Percentiles rank a stretch among this genome's conserved stretches.
These are phyloP conservation scores for Termitomyces sp. DNA, from an alignment of 768 basidiomycete species.

Conservation along the genomic window DNA sequence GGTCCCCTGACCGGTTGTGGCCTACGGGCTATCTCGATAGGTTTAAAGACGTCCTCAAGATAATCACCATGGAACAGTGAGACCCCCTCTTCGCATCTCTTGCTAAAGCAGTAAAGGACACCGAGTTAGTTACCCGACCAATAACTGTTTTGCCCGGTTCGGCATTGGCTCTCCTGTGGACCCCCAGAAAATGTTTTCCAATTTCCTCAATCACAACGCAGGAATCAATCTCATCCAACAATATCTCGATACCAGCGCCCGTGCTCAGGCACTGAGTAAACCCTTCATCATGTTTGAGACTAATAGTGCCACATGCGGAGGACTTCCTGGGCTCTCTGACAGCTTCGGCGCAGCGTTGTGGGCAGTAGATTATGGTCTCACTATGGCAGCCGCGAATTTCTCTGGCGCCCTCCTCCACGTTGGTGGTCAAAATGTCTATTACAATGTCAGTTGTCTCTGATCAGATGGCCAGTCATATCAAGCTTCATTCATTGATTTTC, in stretches of 20 bases:
- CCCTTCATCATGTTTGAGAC: conserved; percentile 68
- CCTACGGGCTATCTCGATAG: conserved; percentile 42
- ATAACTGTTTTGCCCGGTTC: conserved; percentile 56
- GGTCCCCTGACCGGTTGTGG: conserved; percentile 43
- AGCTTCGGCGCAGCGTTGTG: conserved; percentile 63
- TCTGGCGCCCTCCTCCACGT: conserved; percentile 50
- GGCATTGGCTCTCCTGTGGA: conserved; percentile 32
- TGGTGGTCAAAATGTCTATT: conserved; percentile 62
- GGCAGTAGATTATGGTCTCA: conserved; percentile 57
- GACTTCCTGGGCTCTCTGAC: conserved; percentile 59
- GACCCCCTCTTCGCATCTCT: neutral
- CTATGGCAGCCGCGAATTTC: conserved; percentile 56
- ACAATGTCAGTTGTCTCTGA: conserved; percentile 44
- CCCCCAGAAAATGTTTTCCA: conserved; percentile 43
- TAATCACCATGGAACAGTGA: conserved; percentile 54
- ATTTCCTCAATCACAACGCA: conserved; percentile 56
- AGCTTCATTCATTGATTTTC: conserved; percentile 12
- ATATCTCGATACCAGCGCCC: conserved; percentile 44
- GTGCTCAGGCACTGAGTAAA: conserved; percentile 37
- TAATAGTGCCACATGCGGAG: conserved; percentile 64
- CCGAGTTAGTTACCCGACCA: conserved; percentile 38
- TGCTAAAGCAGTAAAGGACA: neutral
- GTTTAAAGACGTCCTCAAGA: conserved; percentile 34
- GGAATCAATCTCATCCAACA: conserved; percentile 39
- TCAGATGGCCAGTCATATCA: neutral